phyloP scores from a whole-genome alignment of 2,329 filamentous ascomycete genomes.

The Dactylellina parvicollis region DNA sequence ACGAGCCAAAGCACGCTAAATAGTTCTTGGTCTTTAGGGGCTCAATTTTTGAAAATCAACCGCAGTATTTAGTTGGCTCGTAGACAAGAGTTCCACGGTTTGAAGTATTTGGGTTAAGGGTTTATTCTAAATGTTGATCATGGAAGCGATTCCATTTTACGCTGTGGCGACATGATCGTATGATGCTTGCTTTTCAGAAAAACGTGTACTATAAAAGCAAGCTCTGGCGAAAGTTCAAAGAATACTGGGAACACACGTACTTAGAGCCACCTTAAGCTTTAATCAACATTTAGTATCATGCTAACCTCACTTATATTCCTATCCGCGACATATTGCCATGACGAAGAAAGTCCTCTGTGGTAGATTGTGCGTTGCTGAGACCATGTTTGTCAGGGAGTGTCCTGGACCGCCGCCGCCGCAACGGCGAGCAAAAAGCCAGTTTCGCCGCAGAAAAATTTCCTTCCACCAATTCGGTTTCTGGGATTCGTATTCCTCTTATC shows the following conservation, averaged over 20 bases:
- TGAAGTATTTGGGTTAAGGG: too few species aligned
- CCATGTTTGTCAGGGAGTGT: conserved; percentile 11
- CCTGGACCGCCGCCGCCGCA: background rate
- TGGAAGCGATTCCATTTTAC: too few species aligned
- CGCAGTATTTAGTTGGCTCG: background rate
- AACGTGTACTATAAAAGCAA: conserved; percentile 1
- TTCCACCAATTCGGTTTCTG: conserved; percentile 12
- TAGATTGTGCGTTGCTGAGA: conserved; percentile 24
- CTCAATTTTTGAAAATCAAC: too few species aligned
- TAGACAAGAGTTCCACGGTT: background rate
- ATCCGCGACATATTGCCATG: background rate
- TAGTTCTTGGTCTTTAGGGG: too few species aligned
- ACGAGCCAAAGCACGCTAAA: too few species aligned
- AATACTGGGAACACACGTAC: background rate
- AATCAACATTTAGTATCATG: too few species aligned
- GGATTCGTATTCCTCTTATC: conserved; percentile 2
- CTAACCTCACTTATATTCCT: too few species aligned
- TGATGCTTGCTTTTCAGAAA: background rate
- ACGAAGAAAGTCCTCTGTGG: too few species aligned
- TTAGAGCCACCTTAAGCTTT: too few species aligned
- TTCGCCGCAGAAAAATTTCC: conserved; percentile 53
- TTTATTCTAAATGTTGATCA: too few species aligned
- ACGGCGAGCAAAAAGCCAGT: conserved; percentile 3
- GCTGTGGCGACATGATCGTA: background rate
- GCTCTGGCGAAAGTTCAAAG: background rate